Evolutionary conservation across 768 basidiomycete species (phyloP).

Genomic region (Auriscalpium orientale): DNA sequence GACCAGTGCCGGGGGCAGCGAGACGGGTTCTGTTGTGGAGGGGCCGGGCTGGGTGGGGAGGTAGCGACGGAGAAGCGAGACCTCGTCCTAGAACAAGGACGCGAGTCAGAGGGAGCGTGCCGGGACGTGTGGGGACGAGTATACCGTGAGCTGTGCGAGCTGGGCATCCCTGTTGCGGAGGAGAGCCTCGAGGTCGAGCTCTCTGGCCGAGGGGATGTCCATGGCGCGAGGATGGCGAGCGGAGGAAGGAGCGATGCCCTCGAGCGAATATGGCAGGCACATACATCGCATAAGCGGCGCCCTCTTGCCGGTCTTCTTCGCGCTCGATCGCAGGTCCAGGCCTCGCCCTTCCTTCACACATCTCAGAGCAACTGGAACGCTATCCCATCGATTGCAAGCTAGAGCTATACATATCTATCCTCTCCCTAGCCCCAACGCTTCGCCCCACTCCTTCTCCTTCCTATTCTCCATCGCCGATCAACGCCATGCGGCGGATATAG

Average conservation of each 20-base stretch:
- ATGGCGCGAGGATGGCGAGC: constrained; percentile 27
- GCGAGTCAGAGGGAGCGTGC: background rate
- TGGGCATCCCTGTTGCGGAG: constrained; percentile 71
- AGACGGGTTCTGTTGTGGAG: constrained; percentile 52
- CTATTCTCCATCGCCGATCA: background rate
- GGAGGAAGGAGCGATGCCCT: no score
- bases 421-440: background rate
- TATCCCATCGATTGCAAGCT: background rate
- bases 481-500: background rate
- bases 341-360: no score
- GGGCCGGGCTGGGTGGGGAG: constrained; percentile 53
- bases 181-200: constrained; percentile 74
- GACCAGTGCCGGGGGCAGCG: constrained; percentile 64
- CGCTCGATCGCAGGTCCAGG: no score
- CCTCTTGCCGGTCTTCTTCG: background rate
- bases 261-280: no score
- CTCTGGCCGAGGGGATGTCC: constrained; percentile 67
- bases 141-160: constrained; percentile 63
- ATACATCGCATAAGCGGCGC: no score
- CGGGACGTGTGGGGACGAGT: constrained; percentile 23
- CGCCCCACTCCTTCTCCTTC: background rate
- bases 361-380: background rate
- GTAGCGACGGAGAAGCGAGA: constrained; percentile 59
- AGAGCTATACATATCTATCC: background rate
- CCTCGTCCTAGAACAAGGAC: constrained; percentile 52